Conservation (phyloP, 495 filamentous ascomycete species). For the Xylaria scruposa region DNA sequence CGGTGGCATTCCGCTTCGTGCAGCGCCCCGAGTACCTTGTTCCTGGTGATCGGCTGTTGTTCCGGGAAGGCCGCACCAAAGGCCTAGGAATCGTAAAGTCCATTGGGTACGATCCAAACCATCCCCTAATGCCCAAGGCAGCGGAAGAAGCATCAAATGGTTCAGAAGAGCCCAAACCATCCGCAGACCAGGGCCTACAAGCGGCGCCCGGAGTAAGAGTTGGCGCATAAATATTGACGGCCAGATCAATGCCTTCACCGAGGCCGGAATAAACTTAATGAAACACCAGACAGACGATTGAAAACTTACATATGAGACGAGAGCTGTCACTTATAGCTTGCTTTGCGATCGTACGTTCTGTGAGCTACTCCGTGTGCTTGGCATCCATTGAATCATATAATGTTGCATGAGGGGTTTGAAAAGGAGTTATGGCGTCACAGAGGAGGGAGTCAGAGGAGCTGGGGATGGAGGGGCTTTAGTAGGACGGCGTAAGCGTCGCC, state of each 20-base stretch:
- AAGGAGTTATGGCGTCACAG: slow-evolving; percentile 26
- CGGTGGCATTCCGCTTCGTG: slow-evolving; percentile 92
- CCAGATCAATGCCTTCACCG: background rate
- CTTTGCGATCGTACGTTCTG: background rate
- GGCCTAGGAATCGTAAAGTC: slow-evolving; percentile 93
- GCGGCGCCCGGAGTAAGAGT: slow-evolving; percentile 19
- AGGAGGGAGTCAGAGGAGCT: background rate
- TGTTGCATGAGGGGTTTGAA: background rate
- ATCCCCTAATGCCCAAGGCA: slow-evolving; percentile 43
- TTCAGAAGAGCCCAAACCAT: slow-evolving; percentile 26
- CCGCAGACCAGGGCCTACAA: slow-evolving; percentile 26
- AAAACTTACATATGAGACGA: background rate
- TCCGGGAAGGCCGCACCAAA: slow-evolving; percentile 94
- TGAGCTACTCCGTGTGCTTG: background rate
- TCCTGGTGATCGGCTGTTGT: slow-evolving; percentile 86
- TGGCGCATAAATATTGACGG: background rate
- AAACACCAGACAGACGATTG: background rate
- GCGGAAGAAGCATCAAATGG: slow-evolving; percentile 33
- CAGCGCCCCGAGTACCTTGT: slow-evolving; percentile 95
- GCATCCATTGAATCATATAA: slow-evolving; percentile 5
- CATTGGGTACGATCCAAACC: slow-evolving; percentile 79
- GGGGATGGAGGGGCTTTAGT: background rate
- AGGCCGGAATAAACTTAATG: background rate
- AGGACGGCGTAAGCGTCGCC: background rate
- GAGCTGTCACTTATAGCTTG: background rate